These are phyloP conservation scores for Podospora sp. DNA, from an alignment of 495 filamentous ascomycete species.

Conservation along the genomic window DNA sequence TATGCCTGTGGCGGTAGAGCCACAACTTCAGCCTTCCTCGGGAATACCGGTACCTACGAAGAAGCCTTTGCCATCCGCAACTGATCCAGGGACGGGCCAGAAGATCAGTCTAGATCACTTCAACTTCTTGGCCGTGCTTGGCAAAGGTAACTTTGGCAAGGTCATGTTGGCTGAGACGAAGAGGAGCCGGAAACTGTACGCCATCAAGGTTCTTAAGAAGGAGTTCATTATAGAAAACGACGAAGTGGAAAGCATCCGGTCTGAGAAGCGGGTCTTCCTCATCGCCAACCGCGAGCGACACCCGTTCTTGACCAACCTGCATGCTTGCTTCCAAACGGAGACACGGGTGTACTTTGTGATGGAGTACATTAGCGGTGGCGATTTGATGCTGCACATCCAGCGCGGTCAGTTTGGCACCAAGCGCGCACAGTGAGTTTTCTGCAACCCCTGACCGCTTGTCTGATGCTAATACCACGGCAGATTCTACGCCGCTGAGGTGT, in stretches of 20 bases:
- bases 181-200: slow-evolving; percentile 85
- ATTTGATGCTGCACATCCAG: slow-evolving; percentile 99
- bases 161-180: slow-evolving; percentile 99
- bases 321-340: slow-evolving; percentile 99
- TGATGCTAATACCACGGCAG: slow-evolving; percentile 44
- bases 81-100: slow-evolving; percentile 66
- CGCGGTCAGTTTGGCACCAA: slow-evolving; percentile 94
- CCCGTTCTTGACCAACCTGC: slow-evolving; percentile 91
- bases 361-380: slow-evolving; percentile 99
- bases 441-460: not conserved
- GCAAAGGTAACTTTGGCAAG: slow-evolving; percentile 99
- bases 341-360: slow-evolving; percentile 99
- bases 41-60: slow-evolving; percentile 43
- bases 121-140: slow-evolving; percentile 98
- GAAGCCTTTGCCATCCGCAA: slow-evolving; percentile 60
- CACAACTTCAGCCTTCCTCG: slow-evolving; percentile 31
- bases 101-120: slow-evolving; percentile 97
- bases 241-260: slow-evolving; percentile 98
- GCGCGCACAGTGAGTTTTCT: slow-evolving; percentile 78
- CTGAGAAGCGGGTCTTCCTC: slow-evolving; percentile 95
- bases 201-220: slow-evolving; percentile 99
- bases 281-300: slow-evolving; percentile 98
- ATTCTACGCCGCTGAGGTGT: slow-evolving; percentile 98
- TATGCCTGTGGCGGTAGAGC: slow-evolving; percentile 37
- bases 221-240: slow-evolving; percentile 99